Evolutionary conservation across 805 yeast genomes (phyloP).

Genomic region (Wickerhamiella lipophila): DNA sequence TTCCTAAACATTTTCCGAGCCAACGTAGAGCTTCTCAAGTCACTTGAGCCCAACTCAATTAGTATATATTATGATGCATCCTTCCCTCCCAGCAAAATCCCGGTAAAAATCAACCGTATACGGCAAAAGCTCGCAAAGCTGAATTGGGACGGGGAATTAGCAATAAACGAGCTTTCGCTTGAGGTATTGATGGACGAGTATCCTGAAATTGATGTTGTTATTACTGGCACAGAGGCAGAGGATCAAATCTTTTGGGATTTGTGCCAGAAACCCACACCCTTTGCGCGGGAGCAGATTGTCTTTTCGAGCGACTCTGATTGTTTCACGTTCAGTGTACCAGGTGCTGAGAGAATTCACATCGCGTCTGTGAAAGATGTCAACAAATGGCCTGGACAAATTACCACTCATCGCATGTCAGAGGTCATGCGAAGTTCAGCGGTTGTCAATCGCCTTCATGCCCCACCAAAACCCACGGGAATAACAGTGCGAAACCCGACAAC

Average conservation of each 20-base stretch:
- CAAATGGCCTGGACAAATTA: background rate
- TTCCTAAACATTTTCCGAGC: background rate
- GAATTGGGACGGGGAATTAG: background rate
- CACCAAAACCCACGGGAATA: background rate
- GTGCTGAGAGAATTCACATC: background rate
- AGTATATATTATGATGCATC: conserved; percentile 7
- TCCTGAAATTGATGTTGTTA: background rate
- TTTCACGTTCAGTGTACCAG: conserved; percentile 2
- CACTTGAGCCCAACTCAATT: conserved; percentile 7
- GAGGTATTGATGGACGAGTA: background rate
- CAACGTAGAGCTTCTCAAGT: conserved; percentile 1
- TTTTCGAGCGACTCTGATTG: conserved; percentile 11
- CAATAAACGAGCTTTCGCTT: conserved; percentile 1
- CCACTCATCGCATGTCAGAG: background rate
- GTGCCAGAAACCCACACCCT: background rate
- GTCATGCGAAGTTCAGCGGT: conserved; percentile 2
- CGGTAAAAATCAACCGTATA: background rate
- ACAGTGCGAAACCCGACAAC: background rate
- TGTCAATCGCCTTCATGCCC: background rate
- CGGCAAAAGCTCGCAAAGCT: background rate
- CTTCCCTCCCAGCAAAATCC: conserved; percentile 3
- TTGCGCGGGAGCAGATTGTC: background rate
- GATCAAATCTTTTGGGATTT: conserved; percentile 8
- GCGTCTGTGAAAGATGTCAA: background rate
- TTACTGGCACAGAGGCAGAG: conserved; percentile 10